A percentile compares a stretch with the other conserved stretches of the same genome.
Evolutionary conservation across 768 basidiomycete genomes (phyloP).

Genomic region (Leccinum variicolor): DNA sequence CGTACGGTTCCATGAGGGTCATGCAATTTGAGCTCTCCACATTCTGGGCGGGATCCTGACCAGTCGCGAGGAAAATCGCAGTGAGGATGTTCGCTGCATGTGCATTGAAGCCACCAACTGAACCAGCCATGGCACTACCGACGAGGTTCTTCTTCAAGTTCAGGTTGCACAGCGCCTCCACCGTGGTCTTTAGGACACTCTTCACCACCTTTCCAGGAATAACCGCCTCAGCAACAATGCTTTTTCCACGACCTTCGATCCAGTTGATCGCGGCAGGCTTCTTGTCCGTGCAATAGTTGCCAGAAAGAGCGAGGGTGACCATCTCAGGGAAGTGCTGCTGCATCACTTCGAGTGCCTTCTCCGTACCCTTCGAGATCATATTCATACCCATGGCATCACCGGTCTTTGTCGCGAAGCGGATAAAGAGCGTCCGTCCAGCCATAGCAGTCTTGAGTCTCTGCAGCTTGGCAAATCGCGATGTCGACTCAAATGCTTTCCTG

Average conservation of each 20-base stretch:
- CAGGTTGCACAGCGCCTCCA: slow-evolving; percentile 82
- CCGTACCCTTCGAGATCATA: slow-evolving; percentile 99
- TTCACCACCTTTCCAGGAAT: slow-evolving; percentile 86
- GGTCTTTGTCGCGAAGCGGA: slow-evolving; percentile 91
- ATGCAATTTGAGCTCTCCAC: slow-evolving; percentile 99
- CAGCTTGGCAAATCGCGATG: slow-evolving; percentile 88
- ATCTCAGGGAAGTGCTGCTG: slow-evolving; percentile 83
- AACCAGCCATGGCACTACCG: slow-evolving; percentile 97
- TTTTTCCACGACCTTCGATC: slow-evolving; percentile 99
- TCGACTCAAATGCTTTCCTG: slow-evolving; percentile 88
- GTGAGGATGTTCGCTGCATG: slow-evolving; percentile 98
- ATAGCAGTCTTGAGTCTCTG: slow-evolving; percentile 83
- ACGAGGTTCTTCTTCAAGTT: slow-evolving; percentile 97
- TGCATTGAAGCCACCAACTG: slow-evolving; percentile 96
- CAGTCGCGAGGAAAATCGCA: slow-evolving; percentile 92
- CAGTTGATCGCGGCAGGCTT: slow-evolving; percentile 99
- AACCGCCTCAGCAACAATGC: slow-evolving; percentile 93
- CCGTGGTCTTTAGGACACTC: slow-evolving; percentile 92
- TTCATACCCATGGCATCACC: slow-evolving; percentile 99
- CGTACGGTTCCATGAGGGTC: slow-evolving; percentile 97
- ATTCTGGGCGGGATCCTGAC: slow-evolving; percentile 99
- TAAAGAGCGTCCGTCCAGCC: slow-evolving; percentile 90
- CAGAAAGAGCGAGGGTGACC: slow-evolving; percentile 85
- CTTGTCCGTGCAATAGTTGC: slow-evolving; percentile 99
- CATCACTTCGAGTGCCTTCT: slow-evolving; percentile 85